phyloP scores from a whole-genome alignment of 2,329 filamentous ascomycete species.

The Alternaria arborescens region DNA sequence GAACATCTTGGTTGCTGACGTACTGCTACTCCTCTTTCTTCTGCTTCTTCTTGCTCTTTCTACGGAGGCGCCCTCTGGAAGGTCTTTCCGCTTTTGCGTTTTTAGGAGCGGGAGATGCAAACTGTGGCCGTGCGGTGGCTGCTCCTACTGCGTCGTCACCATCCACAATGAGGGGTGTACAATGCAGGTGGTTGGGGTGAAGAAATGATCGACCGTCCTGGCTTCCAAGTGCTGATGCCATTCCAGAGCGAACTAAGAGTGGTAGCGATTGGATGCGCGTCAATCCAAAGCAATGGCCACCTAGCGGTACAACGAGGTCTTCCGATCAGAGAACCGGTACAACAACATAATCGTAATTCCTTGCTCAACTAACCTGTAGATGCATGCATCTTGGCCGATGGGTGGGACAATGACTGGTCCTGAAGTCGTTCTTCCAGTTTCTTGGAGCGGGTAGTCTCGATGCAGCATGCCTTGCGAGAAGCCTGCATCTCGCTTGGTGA shows the following conservation, averaged over 20 bases:
- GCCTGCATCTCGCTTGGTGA: not conserved
- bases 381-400: not conserved
- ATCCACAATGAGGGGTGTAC: not conserved
- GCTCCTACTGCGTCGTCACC: not conserved
- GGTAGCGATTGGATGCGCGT: not conserved
- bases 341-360: not conserved
- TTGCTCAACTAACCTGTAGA: not conserved
- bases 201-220: not conserved
- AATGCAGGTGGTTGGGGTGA: too few relatives aligned
- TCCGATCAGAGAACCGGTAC: not conserved
- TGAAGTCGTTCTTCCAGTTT: not conserved
- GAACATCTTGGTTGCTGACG: not conserved
- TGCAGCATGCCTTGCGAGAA: conserved; percentile 1
- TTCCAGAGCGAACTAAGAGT: not conserved
- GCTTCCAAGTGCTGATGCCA: not conserved
- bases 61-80: not conserved
- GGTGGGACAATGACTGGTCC: not conserved
- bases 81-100: not conserved
- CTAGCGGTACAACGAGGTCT: not conserved
- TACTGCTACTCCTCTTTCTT: not conserved
- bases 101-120: not conserved
- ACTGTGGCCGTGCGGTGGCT: not conserved
- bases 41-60: not conserved
- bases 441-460: not conserved
- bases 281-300: not conserved